phyloP scores from a whole-genome alignment of 371 early-diverging fungal species.

The Cladochytrium tenue region DNA sequence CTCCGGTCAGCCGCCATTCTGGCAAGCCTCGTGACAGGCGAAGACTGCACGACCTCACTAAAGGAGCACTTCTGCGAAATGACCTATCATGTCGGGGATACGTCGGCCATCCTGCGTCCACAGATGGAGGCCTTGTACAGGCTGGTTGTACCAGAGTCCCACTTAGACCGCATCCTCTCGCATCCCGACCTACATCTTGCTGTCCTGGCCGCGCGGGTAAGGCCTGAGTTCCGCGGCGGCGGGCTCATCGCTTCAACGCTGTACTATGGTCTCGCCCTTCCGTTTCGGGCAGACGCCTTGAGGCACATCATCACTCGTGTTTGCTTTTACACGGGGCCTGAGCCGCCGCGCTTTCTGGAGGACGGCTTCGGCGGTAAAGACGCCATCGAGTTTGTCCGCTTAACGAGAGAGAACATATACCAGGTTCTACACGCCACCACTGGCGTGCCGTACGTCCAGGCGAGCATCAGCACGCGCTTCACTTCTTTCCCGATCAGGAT shows the following conservation, averaged over 20 bases:
- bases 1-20: constrained; percentile 28
- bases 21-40: constrained; percentile 13
- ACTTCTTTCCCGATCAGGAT: constrained; percentile 1
- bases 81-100: constrained; percentile 31
- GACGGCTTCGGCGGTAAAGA: constrained; percentile 23
- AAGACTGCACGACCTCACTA: constrained; percentile 18
- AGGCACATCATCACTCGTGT: constrained; percentile 16
- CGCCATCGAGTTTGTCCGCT: constrained; percentile 19
- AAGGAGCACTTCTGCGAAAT: constrained; percentile 31
- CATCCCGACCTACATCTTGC: constrained; percentile 28
- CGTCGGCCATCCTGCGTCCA: constrained; percentile 24
- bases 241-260: constrained; percentile 4
- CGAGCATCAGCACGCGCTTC: neutral
- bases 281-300: constrained; percentile 20
- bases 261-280: constrained; percentile 14
- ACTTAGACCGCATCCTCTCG: constrained; percentile 7
- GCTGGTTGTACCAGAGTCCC: constrained; percentile 20
- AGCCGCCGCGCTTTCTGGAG: constrained; percentile 25
- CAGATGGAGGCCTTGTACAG: constrained; percentile 37
- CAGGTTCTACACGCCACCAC: constrained; percentile 41
- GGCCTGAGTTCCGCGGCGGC: constrained; percentile 26
- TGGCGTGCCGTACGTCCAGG: constrained; percentile 40
- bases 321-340: constrained; percentile 33
- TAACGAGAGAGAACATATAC: constrained; percentile 31
- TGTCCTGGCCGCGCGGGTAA: constrained; percentile 29